Conservation (phyloP, 1,139 yeast species). For the Hyphopichia fennica region DNA sequence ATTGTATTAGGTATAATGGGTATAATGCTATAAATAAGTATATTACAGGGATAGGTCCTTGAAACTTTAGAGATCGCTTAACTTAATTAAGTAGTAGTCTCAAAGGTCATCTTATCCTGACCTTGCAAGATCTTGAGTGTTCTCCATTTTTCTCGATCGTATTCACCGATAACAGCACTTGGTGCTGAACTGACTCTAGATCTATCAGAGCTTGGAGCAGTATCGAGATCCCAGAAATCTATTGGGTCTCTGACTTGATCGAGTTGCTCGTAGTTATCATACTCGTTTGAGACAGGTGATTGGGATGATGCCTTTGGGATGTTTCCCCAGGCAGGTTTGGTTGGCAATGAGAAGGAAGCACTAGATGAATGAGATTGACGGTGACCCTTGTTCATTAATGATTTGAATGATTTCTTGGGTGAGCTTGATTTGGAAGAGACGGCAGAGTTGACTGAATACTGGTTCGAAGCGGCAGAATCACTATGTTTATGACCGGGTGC, state of each 20-base stretch:
- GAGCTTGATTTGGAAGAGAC: conserved; percentile 27
- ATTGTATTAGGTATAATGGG: neutral
- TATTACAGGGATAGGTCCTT: no score
- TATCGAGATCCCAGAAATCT: conserved; percentile 38
- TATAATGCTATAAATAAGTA: neutral
- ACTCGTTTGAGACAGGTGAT: neutral
- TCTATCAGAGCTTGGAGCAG: conserved; percentile 36
- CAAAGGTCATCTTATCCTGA: conserved; percentile 8
- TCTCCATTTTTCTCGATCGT: conserved; percentile 66
- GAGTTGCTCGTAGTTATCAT: neutral
- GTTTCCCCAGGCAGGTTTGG: conserved; percentile 1
- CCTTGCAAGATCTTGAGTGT: conserved; percentile 39
- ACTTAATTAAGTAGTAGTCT: neutral
- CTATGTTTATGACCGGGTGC: conserved; percentile 23
- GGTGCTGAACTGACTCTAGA: conserved; percentile 54
- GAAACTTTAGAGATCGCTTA: no score
- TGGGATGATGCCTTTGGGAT: neutral
- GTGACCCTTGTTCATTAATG: conserved; percentile 14
- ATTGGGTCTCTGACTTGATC: conserved; percentile 15
- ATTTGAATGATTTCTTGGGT: conserved; percentile 30
- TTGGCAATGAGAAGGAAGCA: conserved; percentile 1
- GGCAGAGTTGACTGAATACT: conserved; percentile 29
- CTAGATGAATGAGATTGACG: conserved; percentile 4
- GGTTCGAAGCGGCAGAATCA: conserved; percentile 29
- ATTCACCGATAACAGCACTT: conserved; percentile 60